phyloP scores from a whole-genome alignment of 164 flowering plant genomes.

The Chimonanthus salicifolius region DNA sequence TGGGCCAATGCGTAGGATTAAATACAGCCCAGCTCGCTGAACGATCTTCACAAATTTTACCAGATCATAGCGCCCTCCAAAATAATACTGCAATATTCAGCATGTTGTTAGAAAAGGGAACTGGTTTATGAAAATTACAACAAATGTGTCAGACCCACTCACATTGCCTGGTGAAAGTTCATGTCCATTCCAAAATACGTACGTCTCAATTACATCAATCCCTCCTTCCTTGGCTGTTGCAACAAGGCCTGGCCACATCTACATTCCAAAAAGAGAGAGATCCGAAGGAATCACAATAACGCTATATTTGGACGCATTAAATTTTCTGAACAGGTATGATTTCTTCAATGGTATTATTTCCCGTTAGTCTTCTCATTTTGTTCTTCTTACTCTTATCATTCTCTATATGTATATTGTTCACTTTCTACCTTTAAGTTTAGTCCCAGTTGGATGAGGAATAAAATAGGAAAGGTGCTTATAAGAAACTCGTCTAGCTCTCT shows the following conservation, averaged over 20 bases:
- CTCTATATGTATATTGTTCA: too few relatives aligned
- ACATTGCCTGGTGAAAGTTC: slow-evolving; percentile 79
- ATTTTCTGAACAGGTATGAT: too few relatives aligned
- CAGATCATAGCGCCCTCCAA: slow-evolving; percentile 76
- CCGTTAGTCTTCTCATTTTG: too few relatives aligned
- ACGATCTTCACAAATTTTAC: slow-evolving; percentile 86
- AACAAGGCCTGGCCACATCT: slow-evolving; percentile 98
- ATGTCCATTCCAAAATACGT: slow-evolving; percentile 98
- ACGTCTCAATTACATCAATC: slow-evolving; percentile 72
- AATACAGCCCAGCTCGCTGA: slow-evolving; percentile 67
- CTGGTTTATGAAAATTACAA: background rate
- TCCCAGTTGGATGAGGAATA: background rate
- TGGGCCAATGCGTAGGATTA: slow-evolving; percentile 90
- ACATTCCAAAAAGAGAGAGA: background rate
- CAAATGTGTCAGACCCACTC: slow-evolving; percentile 16
- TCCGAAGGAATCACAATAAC: too few relatives aligned
- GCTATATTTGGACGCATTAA: background rate
- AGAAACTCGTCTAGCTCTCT: too few relatives aligned
- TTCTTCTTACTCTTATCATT: too few relatives aligned
- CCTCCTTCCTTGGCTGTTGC: slow-evolving; percentile 90
- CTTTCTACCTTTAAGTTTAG: background rate
- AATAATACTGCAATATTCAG: slow-evolving; percentile 53
- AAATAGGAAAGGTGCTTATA: too few relatives aligned
- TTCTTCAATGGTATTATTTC: too few relatives aligned
- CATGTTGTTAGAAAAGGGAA: background rate